phyloP scores from a whole-genome alignment of 2,329 filamentous ascomycete species.

The Balansia obtecta region DNA sequence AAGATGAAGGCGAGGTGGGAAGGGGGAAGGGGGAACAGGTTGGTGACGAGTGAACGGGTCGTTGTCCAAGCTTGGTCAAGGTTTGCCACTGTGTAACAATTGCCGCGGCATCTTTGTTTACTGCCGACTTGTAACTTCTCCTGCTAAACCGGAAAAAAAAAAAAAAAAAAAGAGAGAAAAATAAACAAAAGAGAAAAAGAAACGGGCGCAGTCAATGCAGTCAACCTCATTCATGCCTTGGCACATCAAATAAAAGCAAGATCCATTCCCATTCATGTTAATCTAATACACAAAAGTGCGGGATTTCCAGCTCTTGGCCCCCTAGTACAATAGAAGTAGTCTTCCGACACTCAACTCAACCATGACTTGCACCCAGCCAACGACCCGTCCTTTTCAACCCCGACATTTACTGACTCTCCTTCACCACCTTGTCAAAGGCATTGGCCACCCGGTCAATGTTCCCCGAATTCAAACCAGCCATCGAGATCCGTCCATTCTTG shows the following conservation, averaged over 20 bases:
- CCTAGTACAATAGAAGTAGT: background rate
- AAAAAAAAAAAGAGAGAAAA: no score
- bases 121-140: no score
- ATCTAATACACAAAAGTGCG: conserved; percentile 3
- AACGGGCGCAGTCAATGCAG: no score
- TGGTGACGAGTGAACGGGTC: background rate
- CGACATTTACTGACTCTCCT: conserved; percentile 13
- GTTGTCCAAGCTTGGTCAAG: no score
- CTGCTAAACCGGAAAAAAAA: no score
- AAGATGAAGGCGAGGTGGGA: background rate
- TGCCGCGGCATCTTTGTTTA: no score
- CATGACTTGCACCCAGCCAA: background rate
- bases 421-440: conserved; percentile 75
- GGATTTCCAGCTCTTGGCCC: conserved; percentile 6
- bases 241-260: background rate
- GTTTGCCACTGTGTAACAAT: no score
- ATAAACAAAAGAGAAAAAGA: no score
- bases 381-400: background rate
- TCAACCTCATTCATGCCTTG: no score
- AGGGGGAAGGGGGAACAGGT: no score
- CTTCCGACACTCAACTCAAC: background rate
- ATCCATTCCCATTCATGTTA: background rate
- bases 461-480: conserved; percentile 89
- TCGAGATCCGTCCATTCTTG: conserved; percentile 95
- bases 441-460: conserved; percentile 91